Base-by-base conservation (phyloP, 495 filamentous ascomycete genomes). In the Podospora anserina region DNA sequence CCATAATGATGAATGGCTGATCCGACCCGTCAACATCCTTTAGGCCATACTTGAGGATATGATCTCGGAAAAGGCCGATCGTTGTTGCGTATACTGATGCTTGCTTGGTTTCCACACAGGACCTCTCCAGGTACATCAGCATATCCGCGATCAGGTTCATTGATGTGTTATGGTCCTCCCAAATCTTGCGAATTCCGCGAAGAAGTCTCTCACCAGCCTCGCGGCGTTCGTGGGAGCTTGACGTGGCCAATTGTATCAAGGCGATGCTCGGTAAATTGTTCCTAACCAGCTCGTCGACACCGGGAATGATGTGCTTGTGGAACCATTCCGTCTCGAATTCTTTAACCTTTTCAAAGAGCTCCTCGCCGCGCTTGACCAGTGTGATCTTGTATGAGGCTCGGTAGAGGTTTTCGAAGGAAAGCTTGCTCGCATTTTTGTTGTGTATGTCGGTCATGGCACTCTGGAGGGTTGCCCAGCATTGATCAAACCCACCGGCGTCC, bases 61-160 rank as follows among this genome's bases (percentile, higher is more conserved):
- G 82, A 68, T 97, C 92, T 2, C 94, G 87, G 74, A 96, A 99
- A 5, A 97, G 81, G 1, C 89, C 88, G 85, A 99, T 97, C 9
- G 92, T 86, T 23, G 89, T 84, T 1, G 88, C 86, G 73, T 92
- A 97, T 59, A 97, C 96, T 0, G 90, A 89, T 0, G 92, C 90
- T 63, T 86, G 88, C 27, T 85, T 84, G 61, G 88, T 84, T 67
- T 96, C 92, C 3, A 84, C 89, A 76, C 90, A 90, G 16, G 92
- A 87, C 28, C 94, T 91, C 70, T 99, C 95, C 86, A 99, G 94
- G 71, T 99, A 99, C 94, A 99, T 97, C 49, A 98, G 79, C 39
- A 99, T 92, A 76, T 99, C 96, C 13, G 94, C 95, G 57, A 92
- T 89, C 96, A 99, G 98, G 70, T 92, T 92, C 94, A 97, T 97